These are phyloP conservation scores for Sapria himalayana DNA, from an alignment of 345 rosid species.

Conservation along the genomic window DNA sequence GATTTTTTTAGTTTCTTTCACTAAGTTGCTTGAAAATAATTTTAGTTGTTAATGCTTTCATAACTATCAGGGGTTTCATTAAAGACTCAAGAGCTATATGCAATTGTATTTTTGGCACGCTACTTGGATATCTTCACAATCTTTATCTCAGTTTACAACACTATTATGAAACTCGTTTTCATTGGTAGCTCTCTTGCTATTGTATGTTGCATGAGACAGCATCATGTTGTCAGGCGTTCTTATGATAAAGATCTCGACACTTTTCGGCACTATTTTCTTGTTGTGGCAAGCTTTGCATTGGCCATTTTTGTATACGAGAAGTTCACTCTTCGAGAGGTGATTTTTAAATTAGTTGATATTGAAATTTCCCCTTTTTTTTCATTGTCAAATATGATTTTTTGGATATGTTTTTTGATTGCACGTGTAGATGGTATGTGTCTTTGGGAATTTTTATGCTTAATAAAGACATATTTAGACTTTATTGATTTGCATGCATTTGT, in stretches of 20 bases:
- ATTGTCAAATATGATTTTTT: background rate
- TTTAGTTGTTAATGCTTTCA: background rate
- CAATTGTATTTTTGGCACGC: slow-evolving; percentile 61
- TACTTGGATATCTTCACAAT: slow-evolving; percentile 76
- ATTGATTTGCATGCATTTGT: too few species aligned
- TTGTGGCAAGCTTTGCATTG: slow-evolving; percentile 31
- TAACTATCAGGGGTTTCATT: slow-evolving; percentile 45
- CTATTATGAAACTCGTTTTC: slow-evolving; percentile 83
- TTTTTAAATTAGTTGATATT: background rate
- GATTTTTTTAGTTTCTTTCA: background rate
- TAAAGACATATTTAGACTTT: too few species aligned
- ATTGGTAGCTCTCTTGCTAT: slow-evolving; percentile 64
- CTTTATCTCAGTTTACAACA: slow-evolving; percentile 58
- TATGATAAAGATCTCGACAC: slow-evolving; percentile 77
- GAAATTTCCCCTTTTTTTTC: too few species aligned
- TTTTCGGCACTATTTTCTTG: slow-evolving; percentile 52
- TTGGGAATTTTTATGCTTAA: background rate
- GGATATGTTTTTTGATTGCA: too few species aligned
- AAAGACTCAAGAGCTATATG: slow-evolving; percentile 89
- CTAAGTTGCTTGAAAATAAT: background rate
- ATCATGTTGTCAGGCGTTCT: slow-evolving; percentile 40
- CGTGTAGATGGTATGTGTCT: too few species aligned
- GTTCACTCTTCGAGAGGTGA: slow-evolving; percentile 70
- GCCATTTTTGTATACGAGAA: slow-evolving; percentile 50
- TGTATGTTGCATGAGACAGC: slow-evolving; percentile 78